Base-by-base conservation (phyloP, 306 rosid genomes). In the Acacia melanoxylon region DNA sequence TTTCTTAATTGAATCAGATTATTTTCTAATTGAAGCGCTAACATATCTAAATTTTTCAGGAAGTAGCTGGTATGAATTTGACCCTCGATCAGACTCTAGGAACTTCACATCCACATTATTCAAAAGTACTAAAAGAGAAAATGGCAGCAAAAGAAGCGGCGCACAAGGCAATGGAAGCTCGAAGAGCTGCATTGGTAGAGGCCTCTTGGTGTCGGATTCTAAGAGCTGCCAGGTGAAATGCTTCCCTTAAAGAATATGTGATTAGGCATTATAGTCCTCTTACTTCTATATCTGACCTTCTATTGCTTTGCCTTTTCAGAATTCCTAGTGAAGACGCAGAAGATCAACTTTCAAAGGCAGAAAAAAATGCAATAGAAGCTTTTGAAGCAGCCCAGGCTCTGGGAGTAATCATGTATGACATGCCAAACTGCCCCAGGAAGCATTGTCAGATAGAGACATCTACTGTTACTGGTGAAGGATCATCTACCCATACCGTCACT, bases 151-250 rank as follows among this genome's bases (percentile, higher is more conserved):
- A 91, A 87, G 97, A 90, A 80, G 96, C 98, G 2, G 98, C 97
- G 20, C 76, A 91, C 78, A 91, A 84, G 77, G 98, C 96, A 54
- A 88, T 93, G 86, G 92, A 88, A 85, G 91, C 96, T 78, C 97
- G 91, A 70, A 93, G 90, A 86, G 94, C 91, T 24, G 97, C 99
- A 31, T 72, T 93, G 81, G 97, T 93, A 45, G 99, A 95, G 89
- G 94, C 99, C 65, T 95, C 98, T 76, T 93, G 99, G 99, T 95
- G 99, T 85, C 89, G 96, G 66, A 93, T 92, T 83, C 91, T 95
- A 29, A 82, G 86, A 83, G 97, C 99, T 76, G 90, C 98, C 31
- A 82, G 98, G 99, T 95, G 83, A 82, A 59, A 29, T 54, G 72
- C 41, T 78, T 76, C 51, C 63, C 68, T 48, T 46, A 14, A 42